Evolutionary conservation across 179 eudicot species (phyloP), one percentile per base, ranked within the genome.

Genomic region (Spergularia azorica): DNA sequence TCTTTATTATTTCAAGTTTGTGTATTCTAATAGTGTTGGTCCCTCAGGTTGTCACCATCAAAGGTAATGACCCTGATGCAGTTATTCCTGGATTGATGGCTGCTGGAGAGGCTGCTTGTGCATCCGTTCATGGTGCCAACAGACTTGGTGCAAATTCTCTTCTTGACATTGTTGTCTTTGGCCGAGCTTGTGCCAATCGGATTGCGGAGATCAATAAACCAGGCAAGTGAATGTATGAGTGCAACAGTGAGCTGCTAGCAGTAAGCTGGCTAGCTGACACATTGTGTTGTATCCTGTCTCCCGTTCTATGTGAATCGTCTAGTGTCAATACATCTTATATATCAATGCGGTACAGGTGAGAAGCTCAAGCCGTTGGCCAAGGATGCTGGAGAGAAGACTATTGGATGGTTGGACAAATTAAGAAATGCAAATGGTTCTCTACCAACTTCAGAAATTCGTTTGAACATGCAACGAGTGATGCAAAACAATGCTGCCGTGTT

Each of bases 101-200:
- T 82, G 98, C 97, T 78, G 98, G 98, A 66, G 99, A 92, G 87
- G 96, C 98, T 80, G 96, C 99, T 52, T 96, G 99, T 89, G 99
- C 99, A 58, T 94, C 99, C 65, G 99, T 94, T 84, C 99, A 96
- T 77, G 99, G 99, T 66, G 98, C 99, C 75, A 96, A 96, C 86
- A 83, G 99, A 46, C 99, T 96, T 80, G 99, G 98, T 73, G 99
- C 98, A 36, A 96, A 96, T 79, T 94, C 97, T 73, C 98, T 96
- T 85, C 98, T 94, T 73, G 99, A 96, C 78, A 96, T 96, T 94
- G 99, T 96, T 84, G 99, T 96, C 71, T 96, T 96, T 76, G 99
- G 99, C 38, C 90, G 99, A 73, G 99, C 99, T 77, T 96, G 98
- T 83, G 98, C 98, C 32, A 94, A 96, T 77, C 85, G 99, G 83